These are phyloP conservation scores for Trifolium dubium DNA, from an alignment of 306 rosid genomes.

Conservation along the genomic window DNA sequence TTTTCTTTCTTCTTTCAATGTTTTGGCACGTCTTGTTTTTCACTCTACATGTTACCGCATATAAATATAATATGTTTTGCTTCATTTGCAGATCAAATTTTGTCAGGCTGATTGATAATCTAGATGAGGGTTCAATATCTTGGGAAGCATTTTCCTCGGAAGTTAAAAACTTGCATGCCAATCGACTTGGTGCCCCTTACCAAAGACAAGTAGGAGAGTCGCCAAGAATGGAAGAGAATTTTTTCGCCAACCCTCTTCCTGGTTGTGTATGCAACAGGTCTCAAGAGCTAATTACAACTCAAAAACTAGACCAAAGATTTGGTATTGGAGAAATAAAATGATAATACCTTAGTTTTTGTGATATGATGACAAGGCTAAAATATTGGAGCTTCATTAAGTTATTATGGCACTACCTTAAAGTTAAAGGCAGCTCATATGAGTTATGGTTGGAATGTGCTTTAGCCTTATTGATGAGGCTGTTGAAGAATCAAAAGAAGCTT, in stretches of 20 bases:
- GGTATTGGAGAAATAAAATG: conserved; percentile 53
- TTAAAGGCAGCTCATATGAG: conserved; percentile 46
- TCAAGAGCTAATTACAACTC: conserved; percentile 44
- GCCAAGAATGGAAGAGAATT: conserved; percentile 89
- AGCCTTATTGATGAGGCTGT: conserved; percentile 46
- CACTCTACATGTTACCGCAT: conserved; percentile 13
- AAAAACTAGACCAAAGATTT: conserved; percentile 46
- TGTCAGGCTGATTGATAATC: conserved; percentile 73
- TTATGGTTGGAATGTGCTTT: conserved; percentile 47
- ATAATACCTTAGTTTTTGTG: conserved; percentile 32
- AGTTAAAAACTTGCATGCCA: conserved; percentile 65
- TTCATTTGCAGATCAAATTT: conserved; percentile 65
- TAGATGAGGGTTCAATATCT: conserved; percentile 57
- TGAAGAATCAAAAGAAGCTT: conserved; percentile 43
- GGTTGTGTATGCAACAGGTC: conserved; percentile 85
- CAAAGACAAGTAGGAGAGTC: conserved; percentile 71
- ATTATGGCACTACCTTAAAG: conserved; percentile 45
- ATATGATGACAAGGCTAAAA: conserved; percentile 28
- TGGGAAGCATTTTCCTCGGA: conserved; percentile 71
- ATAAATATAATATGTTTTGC: background rate
- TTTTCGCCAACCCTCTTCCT: conserved; percentile 90
- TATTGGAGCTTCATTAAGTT: conserved; percentile 27
- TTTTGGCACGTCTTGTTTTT: background rate
- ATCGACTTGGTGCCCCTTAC: conserved; percentile 83
- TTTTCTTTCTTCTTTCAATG: background rate